phyloP scores from a whole-genome alignment of 768 basidiomycete species.

The Russula sp. region DNA sequence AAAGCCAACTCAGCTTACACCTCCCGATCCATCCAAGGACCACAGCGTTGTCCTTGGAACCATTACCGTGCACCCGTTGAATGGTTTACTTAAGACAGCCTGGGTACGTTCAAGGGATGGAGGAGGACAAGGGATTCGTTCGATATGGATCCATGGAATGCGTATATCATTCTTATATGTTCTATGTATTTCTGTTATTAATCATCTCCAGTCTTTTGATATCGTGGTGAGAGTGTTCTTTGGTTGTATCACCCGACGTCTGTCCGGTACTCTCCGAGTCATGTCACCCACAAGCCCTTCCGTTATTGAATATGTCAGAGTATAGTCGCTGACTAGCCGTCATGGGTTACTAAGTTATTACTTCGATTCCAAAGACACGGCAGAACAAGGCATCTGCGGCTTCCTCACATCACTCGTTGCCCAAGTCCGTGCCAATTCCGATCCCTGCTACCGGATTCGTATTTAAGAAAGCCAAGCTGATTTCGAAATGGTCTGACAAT shows the following conservation, averaged over 20 bases:
- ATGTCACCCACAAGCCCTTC: background rate
- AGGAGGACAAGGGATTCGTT: background rate
- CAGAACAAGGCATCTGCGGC: slow-evolving; percentile 8
- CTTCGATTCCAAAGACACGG: slow-evolving; percentile 5
- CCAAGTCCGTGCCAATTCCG: slow-evolving; percentile 6
- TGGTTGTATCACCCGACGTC: background rate
- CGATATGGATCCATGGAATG: slow-evolving; percentile 1
- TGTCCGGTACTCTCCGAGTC: background rate
- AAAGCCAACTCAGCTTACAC: background rate
- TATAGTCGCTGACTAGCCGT: background rate
- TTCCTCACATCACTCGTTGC: slow-evolving; percentile 7
- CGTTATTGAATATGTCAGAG: background rate
- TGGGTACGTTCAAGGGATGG: background rate
- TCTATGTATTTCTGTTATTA: too few relatives aligned
- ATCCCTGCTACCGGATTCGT: background rate
- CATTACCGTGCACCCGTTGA: background rate
- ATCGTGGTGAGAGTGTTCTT: slow-evolving; percentile 12
- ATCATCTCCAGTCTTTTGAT: background rate
- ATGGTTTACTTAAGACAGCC: background rate
- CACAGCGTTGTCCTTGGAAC: background rate
- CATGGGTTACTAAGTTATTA: slow-evolving; percentile 13
- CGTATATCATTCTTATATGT: background rate
- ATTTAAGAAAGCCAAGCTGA: too few relatives aligned
- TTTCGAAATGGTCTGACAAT: too few relatives aligned
- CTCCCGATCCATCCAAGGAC: slow-evolving; percentile 4